A percentile compares a stretch with the other conserved stretches of the same genome.
Conservation (phyloP, 108 stramenopile genomes). For the Stephanodiscus triporus region DNA sequence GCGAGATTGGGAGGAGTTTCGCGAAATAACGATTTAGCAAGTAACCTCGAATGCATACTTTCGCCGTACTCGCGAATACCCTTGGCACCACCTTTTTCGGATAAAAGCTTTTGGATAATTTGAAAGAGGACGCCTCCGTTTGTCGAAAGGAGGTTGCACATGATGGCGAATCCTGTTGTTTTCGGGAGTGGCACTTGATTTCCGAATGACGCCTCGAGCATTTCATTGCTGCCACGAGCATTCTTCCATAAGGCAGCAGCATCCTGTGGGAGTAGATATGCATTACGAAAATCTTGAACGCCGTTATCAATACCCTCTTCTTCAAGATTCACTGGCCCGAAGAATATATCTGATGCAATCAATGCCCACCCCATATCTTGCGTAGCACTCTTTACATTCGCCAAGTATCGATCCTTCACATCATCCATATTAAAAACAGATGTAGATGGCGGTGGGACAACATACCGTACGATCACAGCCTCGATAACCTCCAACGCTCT, state of each 20-base stretch:
- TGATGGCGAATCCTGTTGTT: constrained; percentile 56
- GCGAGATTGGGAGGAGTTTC: constrained; percentile 61
- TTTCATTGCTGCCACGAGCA: constrained; percentile 10
- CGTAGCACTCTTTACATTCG: constrained; percentile 23
- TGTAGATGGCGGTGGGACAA: constrained; percentile 31
- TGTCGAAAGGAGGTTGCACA: constrained; percentile 55
- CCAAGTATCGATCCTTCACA: constrained; percentile 16
- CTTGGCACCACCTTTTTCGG: constrained; percentile 41
- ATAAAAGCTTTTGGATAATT: constrained; percentile 50
- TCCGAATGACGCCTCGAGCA: constrained; percentile 40
- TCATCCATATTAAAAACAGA: constrained; percentile 20
- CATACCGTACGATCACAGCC: constrained; percentile 66
- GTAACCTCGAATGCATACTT: constrained; percentile 43
- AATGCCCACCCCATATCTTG: constrained; percentile 37
- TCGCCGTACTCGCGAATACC: constrained; percentile 48
- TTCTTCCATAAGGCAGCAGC: background rate
- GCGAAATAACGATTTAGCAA: constrained; percentile 67
- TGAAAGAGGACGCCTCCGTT: constrained; percentile 55
- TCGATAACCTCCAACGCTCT: constrained; percentile 74
- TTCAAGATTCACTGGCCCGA: constrained; percentile 15
- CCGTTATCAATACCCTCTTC: constrained; percentile 35
- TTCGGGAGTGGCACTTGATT: constrained; percentile 50
- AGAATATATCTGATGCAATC: constrained; percentile 33
- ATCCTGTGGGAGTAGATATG: constrained; percentile 23
- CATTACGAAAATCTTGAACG: constrained; percentile 43